Evolutionary conservation across 2,329 filamentous ascomycete genomes (phyloP).

Genomic region (Paecilomyces fulvus): DNA sequence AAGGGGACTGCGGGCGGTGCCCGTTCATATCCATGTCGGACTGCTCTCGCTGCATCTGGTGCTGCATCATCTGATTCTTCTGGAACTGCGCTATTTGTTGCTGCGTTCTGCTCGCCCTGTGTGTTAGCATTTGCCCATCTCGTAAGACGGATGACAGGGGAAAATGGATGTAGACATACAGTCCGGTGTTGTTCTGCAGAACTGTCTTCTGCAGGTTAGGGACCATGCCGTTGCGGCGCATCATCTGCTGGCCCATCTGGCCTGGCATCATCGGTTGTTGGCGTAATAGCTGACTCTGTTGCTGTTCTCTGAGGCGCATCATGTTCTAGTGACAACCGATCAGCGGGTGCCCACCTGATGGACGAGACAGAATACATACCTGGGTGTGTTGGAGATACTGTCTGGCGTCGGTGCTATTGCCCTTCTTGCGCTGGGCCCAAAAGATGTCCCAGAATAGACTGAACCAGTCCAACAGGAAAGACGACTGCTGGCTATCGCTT

Average conservation of each 20-base stretch:
- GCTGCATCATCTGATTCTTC: constrained; percentile 57
- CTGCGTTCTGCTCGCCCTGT: constrained; percentile 40
- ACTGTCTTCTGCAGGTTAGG: constrained; percentile 59
- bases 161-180: constrained; percentile 23
- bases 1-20: constrained; percentile 71
- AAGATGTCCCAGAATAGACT: constrained; percentile 96
- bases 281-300: constrained; percentile 69
- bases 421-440: constrained; percentile 67
- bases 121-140: not conserved
- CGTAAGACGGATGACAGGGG: not conserved
- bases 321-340: constrained; percentile 40
- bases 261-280: constrained; percentile 54
- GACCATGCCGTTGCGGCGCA: constrained; percentile 43
- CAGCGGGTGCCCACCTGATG: not conserved
- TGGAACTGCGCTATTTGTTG: constrained; percentile 64
- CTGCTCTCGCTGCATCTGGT: constrained; percentile 79
- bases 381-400: constrained; percentile 78
- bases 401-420: constrained; percentile 54
- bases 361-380: constrained; percentile 40
- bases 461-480: constrained; percentile 97
- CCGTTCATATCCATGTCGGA: constrained; percentile 80
- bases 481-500: constrained; percentile 55
- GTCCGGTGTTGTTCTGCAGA: constrained; percentile 59
- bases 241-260: constrained; percentile 39
- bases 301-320: constrained; percentile 63